Evolutionary conservation across 75 land plant genomes (phyloP).

Genomic region (Sequoiadendron giganteum): DNA sequence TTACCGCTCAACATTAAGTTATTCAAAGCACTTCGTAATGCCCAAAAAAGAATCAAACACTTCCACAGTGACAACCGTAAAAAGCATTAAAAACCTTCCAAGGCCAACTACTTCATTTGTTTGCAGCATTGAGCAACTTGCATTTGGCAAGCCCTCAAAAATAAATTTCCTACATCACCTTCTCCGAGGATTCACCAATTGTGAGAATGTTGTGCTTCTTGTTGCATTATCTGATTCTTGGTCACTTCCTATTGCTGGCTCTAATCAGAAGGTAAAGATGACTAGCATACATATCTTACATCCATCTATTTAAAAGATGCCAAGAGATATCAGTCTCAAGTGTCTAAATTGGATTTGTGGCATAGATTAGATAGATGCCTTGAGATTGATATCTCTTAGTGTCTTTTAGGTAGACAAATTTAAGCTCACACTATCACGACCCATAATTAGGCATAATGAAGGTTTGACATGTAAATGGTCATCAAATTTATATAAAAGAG

Average conservation of each 20-base stretch:
- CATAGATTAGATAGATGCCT: too few species aligned
- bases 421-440: too few species aligned
- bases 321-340: too few species aligned
- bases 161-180: constrained; percentile 5
- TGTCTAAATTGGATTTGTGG: too few species aligned
- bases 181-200: constrained; percentile 43
- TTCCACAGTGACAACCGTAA: not conserved
- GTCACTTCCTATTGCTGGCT: constrained; percentile 4
- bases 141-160: not conserved
- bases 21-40: not conserved
- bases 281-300: too few species aligned
- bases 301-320: too few species aligned
- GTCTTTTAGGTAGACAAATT: too few species aligned
- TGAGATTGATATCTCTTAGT: too few species aligned
- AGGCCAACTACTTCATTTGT: not conserved
- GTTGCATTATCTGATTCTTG: constrained; percentile 17
- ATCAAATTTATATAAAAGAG: too few species aligned
- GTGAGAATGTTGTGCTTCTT: constrained; percentile 38
- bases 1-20: not conserved
- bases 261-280: not conserved
- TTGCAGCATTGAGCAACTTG: not conserved
- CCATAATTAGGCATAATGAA: too few species aligned
- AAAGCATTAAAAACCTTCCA: not conserved
- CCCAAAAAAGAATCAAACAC: not conserved
- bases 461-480: too few species aligned